Base-by-base conservation (phyloP, 1,284 basidiomycete species). In the Fomitopsis schrenkii region DNA sequence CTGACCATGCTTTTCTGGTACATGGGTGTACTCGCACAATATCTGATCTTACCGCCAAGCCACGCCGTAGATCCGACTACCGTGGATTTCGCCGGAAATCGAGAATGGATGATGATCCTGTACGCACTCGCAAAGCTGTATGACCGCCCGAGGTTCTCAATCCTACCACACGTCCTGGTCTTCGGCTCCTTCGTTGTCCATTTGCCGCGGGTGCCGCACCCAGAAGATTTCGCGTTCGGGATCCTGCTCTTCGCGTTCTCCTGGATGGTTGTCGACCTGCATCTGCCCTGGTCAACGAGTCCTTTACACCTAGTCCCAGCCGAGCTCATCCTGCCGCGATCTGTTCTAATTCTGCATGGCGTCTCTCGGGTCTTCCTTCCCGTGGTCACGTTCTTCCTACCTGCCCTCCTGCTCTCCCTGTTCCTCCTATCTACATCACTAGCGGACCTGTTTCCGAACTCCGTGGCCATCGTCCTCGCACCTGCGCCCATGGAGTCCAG, bases 401-500 rank as follows among this genome's bases (percentile, higher is more conserved):
- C 84, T 0, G 73, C 75, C 5, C 66, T 82, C 28, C 52, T 83
- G 17, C 56, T 82, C 12, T 71, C 78, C 7, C 66, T 74, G n/a
- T 77, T 77, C 64, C 70, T 84, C 40, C 68, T 82, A 42, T 83
- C 79, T 4, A 67, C 72, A 19, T 79, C 80, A 0, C 66, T 83
- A 12, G 67, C 66, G 17, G 78, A 79, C 62, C 72, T 71, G 9
- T 71, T 75, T 55, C 65, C 74, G 14, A 48, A 67, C 8, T 45
- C 42, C 1, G 33, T 63, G 26, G 38, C 36, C 8, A 55, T 55
- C 9, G 44, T 38, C 17, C 17, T 14, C 41, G 64, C 33, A 42
- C 71, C 77, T 1, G 71, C 80, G 2, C 82, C 83, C 5, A 75
- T 80, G 64, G 76, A 80, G 65, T 79, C 77, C 0, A 75, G 83